Evolutionary conservation across 805 yeast genomes (phyloP), one percentile per base, ranked within the genome.

Genomic region (Yamadazyma sp.): DNA sequence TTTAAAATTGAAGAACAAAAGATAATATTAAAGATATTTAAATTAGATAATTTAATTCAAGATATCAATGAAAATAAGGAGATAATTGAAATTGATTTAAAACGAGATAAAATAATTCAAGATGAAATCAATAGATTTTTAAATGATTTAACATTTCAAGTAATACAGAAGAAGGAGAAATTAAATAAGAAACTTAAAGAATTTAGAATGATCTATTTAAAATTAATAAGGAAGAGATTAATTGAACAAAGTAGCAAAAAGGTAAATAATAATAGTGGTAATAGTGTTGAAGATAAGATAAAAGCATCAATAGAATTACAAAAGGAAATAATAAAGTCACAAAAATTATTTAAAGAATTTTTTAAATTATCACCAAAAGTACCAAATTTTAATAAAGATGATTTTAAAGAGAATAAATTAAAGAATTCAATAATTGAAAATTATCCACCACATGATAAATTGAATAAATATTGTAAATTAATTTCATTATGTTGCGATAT

Each of bases 401-500:
- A 40, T 11, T 39, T 41, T 24, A 43, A 43, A 27, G 48, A 40
- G 30, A 42, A 42, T 27, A 31, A 31, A 19, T 6, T 12, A 7
- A 14, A 8, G 5, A 26, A 38, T 14, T 49, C 58, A 13, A 42
- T 49, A 11, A 49, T 55, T 12, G 44, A 55, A 17, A 44, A 44
- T 30, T 56, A 50, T 36, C 56, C 67, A 3, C 40, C 50, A 5
- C 56, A 55, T 25, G 68, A 63, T 38, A 54, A 53, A 30, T 50
- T 65, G 21, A 53, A 54, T 48, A 67, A 67, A 42, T 67, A 67
- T 43, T 62, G 70, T 43, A 56, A 56, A 39, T 51, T 67, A 36
- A 62, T 67, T 6, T 57, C 72, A 10, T 45, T 60, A 16, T 65
- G 72, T 40, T 67, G 72, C 38, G 73, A 69, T 10, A 62, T 67